Evolutionary conservation across 768 basidiomycete genomes (phyloP).

Genomic region (Kwoniella heveanensis): DNA sequence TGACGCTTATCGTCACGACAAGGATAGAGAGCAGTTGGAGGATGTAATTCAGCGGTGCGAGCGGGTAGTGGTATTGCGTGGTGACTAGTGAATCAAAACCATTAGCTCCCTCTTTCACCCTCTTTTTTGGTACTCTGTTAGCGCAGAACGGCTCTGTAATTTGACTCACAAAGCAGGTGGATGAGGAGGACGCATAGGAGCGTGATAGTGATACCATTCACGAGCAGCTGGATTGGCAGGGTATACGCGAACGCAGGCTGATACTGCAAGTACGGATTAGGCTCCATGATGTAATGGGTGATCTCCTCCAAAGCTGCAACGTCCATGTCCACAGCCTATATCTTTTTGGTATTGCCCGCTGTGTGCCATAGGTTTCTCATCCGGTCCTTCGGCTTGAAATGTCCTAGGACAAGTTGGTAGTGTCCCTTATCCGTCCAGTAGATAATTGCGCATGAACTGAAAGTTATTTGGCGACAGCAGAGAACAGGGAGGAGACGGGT

Average conservation of each 20-base stretch:
- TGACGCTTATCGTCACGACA: constrained; percentile 73
- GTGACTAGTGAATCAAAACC: constrained; percentile 61
- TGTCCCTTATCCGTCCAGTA: too few relatives aligned
- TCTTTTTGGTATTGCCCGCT: too few relatives aligned
- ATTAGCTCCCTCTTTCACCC: too few relatives aligned
- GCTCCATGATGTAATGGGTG: constrained; percentile 11
- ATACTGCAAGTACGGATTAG: constrained; percentile 75
- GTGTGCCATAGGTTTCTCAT: too few relatives aligned
- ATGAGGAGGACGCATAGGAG: constrained; percentile 81
- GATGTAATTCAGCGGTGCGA: constrained; percentile 87
- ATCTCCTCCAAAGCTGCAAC: not conserved
- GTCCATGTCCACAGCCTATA: constrained; percentile 6
- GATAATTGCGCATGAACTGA: too few relatives aligned
- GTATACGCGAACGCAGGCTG: constrained; percentile 83
- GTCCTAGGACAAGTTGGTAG: too few relatives aligned
- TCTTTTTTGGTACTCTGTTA: too few relatives aligned
- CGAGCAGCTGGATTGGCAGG: constrained; percentile 83
- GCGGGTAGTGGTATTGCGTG: constrained; percentile 91
- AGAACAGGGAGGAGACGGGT: not conserved
- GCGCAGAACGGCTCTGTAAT: not conserved
- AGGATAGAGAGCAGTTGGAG: constrained; percentile 83
- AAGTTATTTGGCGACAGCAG: too few relatives aligned
- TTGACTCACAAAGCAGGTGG: constrained; percentile 68
- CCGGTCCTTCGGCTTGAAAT: too few relatives aligned
- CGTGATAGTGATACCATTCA: constrained; percentile 81